Base-by-base conservation (phyloP, 257 asterid species). In the Przewalskia tangutica region DNA sequence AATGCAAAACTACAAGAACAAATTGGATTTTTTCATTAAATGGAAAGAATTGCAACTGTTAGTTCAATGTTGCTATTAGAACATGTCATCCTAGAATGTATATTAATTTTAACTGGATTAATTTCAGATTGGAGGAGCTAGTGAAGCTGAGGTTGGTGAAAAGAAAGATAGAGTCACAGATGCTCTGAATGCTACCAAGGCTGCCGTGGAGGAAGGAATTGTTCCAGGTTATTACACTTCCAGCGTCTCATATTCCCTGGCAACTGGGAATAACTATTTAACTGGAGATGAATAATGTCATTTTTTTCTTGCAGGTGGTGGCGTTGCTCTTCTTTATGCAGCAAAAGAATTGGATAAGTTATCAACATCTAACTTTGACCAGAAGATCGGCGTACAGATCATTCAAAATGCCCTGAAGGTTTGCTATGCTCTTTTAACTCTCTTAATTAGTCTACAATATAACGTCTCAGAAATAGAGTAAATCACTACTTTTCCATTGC, bases 161-260 rank as follows among this genome's bases (percentile, higher is more conserved):
- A 95, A 91, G 86, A 95, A 95, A 83, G 99, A 95, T 46, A 89
- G 99, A 67, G 99, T 95, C 38, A 94, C 95, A 0, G 99, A 95
- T 82, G 99, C 99, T 81, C 79, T 95, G 73, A 95, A 95, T 83
- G 98, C 99, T 80, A 95, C 99, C 1, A 95, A 94, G 88, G 99
- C 99, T 46, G 99, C 98, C 13, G 98, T 95, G 16, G 99, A 92
- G 82, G 98, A 95, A 90, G 99, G 98, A 84, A 95, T 96, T 77
- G 93, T 94, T 9, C 94, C 97, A 53, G 98, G 98, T 90, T 64
- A 34, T 40, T 73, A 50, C n/a, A 3, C 20, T 8, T 5, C 32
- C 32, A 27, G 32, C 32, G 32, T 27, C 32, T 78, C 0, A 6
- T n/a, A 14, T 48, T n/a, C 32, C 17, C 12, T 16, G 77, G 44